These are phyloP conservation scores for Aspergillus taichungensis DNA, from an alignment of 495 filamentous ascomycete genomes.

Conservation along the genomic window DNA sequence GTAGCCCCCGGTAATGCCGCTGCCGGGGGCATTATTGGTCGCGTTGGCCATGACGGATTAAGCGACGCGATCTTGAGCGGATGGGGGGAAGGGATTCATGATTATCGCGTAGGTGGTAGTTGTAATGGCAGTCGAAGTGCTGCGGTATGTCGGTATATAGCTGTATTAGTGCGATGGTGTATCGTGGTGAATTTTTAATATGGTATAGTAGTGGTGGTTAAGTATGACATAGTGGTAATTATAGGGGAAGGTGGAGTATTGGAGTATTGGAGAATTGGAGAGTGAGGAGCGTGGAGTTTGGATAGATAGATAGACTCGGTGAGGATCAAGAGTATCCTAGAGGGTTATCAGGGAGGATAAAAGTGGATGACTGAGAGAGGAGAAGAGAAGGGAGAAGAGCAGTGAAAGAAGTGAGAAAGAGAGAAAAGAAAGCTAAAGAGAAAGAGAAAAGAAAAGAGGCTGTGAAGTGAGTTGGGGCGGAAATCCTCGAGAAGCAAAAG, in stretches of 20 bases:
- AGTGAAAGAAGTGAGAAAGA: background rate
- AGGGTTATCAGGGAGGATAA: background rate
- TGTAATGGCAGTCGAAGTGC: slow-evolving; percentile 1
- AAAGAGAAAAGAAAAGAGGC: background rate
- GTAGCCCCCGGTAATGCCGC: slow-evolving; percentile 38
- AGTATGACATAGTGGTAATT: background rate
- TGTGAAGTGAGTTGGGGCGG: too few species aligned
- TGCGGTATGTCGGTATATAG: too few species aligned
- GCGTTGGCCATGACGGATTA: slow-evolving; percentile 17
- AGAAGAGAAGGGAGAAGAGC: background rate
- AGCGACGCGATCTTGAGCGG: background rate
- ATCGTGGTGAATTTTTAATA: too few species aligned
- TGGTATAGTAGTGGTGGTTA: too few species aligned
- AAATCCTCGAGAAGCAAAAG: too few species aligned
- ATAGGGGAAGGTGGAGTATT: background rate
- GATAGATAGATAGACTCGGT: background rate
- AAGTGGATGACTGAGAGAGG: background rate
- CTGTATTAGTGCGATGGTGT: too few species aligned
- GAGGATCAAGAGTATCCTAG: background rate
- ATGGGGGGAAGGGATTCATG: slow-evolving; percentile 2
- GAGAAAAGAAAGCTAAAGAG: slow-evolving; percentile 1
- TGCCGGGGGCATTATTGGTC: slow-evolving; percentile 16
- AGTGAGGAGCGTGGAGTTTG: background rate
- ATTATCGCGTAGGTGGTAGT: background rate
- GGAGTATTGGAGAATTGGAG: background rate